A percentile compares a stretch with the other conserved stretches of the same genome.
These are phyloP conservation scores for Lactuca saligna DNA, from an alignment of 129 eudicot genomes.

Conservation along the genomic window DNA sequence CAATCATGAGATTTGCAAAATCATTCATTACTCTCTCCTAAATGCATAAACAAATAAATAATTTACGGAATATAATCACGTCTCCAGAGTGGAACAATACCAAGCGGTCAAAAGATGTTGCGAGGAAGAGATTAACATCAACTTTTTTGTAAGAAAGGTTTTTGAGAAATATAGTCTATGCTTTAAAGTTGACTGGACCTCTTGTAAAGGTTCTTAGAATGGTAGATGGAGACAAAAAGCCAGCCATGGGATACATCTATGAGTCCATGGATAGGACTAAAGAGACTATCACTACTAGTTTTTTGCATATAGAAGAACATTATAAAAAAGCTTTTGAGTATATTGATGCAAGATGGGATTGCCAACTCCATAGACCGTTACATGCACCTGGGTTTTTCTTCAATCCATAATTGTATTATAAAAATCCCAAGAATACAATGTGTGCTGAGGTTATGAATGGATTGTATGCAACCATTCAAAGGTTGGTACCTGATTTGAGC, in stretches of 20 bases:
- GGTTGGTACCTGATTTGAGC: slow-evolving; percentile 1
- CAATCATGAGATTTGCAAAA: too few relatives aligned
- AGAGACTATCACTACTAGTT: not conserved
- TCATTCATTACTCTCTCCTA: too few relatives aligned
- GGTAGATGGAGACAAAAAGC: too few relatives aligned
- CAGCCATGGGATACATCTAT: slow-evolving; percentile 7
- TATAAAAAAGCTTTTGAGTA: not conserved
- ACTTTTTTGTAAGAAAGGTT: too few relatives aligned
- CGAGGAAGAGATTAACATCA: too few relatives aligned
- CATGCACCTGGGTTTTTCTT: not conserved
- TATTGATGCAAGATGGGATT: slow-evolving; percentile 15
- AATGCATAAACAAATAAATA: too few relatives aligned
- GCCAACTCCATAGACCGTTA: slow-evolving; percentile 10
- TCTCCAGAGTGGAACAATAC: too few relatives aligned
- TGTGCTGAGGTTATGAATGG: not conserved
- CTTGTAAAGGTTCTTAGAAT: too few relatives aligned
- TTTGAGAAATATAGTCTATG: too few relatives aligned
- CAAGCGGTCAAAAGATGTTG: too few relatives aligned
- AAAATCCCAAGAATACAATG: not conserved
- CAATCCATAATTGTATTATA: not conserved
- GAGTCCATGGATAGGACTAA: slow-evolving; percentile 8
- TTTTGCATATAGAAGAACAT: not conserved
- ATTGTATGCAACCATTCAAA: slow-evolving; percentile 1
- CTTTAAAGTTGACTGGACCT: too few relatives aligned
- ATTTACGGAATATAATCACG: too few relatives aligned